A percentile compares a stretch with the other conserved stretches of the same genome.
phyloP scores from a whole-genome alignment of 148 eudicot genomes.

The Simmondsia chinensis region DNA sequence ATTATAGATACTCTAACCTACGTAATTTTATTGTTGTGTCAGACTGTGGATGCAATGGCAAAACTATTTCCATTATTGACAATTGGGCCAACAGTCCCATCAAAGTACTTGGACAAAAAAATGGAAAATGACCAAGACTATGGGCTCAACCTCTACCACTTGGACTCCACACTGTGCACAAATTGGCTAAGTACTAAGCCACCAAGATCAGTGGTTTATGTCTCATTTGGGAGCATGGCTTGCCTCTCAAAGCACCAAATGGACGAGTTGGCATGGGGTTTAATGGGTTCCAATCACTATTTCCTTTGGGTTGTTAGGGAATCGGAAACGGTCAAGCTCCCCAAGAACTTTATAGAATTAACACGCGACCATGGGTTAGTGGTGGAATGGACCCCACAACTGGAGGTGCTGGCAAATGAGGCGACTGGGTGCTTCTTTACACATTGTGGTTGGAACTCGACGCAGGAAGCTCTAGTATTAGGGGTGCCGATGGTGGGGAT shows the following conservation, averaged over 20 bases:
- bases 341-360: slow-evolving; percentile 2
- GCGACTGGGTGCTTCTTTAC: slow-evolving; percentile 32
- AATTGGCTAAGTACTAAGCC: slow-evolving; percentile 35
- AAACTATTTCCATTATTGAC: slow-evolving; percentile 24
- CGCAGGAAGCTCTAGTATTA: slow-evolving; percentile 18
- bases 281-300: slow-evolving; percentile 7
- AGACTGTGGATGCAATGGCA: slow-evolving; percentile 34
- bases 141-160: slow-evolving; percentile 21
- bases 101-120: slow-evolving; percentile 32
- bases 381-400: slow-evolving; percentile 26
- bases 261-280: slow-evolving; percentile 30
- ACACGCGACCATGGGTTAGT: slow-evolving; percentile 17
- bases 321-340: slow-evolving; percentile 19
- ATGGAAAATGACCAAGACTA: slow-evolving; percentile 21
- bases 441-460: slow-evolving; percentile 45
- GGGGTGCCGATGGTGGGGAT: slow-evolving; percentile 43
- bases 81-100: slow-evolving; percentile 47
- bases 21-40: background rate
- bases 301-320: slow-evolving; percentile 33
- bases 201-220: slow-evolving; percentile 29
- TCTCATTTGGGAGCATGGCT: slow-evolving; percentile 46
- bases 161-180: slow-evolving; percentile 2
- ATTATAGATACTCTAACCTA: no score
- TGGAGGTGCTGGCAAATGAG: slow-evolving; percentile 27
- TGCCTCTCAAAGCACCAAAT: slow-evolving; percentile 18